Base-by-base conservation (phyloP, 306 rosid species). In the Calophaca sinica region DNA sequence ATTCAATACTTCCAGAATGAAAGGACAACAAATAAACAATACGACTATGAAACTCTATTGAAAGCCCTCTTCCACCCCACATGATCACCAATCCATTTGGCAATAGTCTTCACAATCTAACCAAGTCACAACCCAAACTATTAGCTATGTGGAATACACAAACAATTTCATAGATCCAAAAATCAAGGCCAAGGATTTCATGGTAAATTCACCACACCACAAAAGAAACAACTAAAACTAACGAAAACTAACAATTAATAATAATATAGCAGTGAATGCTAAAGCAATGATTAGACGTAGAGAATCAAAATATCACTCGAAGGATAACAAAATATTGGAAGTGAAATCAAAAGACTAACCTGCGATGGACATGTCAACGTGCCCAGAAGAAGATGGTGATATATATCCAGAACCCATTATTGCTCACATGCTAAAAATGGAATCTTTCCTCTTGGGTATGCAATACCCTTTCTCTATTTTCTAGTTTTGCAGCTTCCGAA, bases 381-480 rank as follows among this genome's bases (percentile, higher is more conserved):
- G 70, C 32, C 53, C 75, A 12, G 85, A 73, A 69, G 85, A 80
- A 73, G 87, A 73, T 20, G 80, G 45, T 39, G 50, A 52, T 63
- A 7, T 48, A 62, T 39, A 73, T 54, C 51, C 83, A 42, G 78
- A 68, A 51, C 85, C 87, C 85, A 77, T 80, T 54, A 62, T 36
- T 31, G 51, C 58, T 84, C 75, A 77, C 80, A 80, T 72, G 36
- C 68, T 68, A 84, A 53, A 64, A 63, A 48, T 6, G 3, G 57
- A 61, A 45, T 3, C 20, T 64, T 70, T 31, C 0, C 7, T 67
- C 5, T 72, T 57, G 68, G 80, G 73, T 35, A 6, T 58, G 32
- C 6, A 73, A 11, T 8, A 70, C 48, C 54, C 45, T 79, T 42
- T 15, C 0, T 7, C 9, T 50, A 61, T 1, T 51, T 45, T 46